Conservation (phyloP, 192 early-diverging fungal species). For the Gonapodya sp. region DNA sequence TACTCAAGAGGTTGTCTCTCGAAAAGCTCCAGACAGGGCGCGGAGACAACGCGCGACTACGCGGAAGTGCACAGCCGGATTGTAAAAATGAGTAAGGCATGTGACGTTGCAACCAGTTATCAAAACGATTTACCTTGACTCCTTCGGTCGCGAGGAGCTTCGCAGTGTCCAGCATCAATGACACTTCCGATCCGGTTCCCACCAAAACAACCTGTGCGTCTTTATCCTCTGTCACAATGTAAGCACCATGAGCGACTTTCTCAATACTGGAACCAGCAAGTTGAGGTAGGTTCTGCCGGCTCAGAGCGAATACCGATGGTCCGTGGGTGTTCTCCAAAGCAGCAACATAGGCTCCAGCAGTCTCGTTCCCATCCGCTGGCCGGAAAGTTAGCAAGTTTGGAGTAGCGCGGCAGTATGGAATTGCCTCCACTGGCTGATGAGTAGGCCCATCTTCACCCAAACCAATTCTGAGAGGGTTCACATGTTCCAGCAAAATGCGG, state of each 20-base stretch:
- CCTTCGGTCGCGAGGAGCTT: slow-evolving; percentile 46
- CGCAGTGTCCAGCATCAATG: slow-evolving; percentile 78
- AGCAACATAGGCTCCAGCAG: slow-evolving; percentile 79
- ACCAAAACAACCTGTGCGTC: slow-evolving; percentile 53
- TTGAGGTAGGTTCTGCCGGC: slow-evolving; percentile 92
- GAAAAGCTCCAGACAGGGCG: slow-evolving; percentile 87
- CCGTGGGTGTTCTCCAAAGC: slow-evolving; percentile 60
- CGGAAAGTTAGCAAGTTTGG: slow-evolving; percentile 82
- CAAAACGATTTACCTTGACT: background rate
- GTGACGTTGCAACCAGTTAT: background rate
- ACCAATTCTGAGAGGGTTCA: too few relatives aligned
- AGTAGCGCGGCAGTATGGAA: slow-evolving; percentile 75
- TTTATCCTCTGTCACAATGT: slow-evolving; percentile 40
- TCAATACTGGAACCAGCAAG: slow-evolving; percentile 34
- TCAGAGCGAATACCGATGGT: slow-evolving; percentile 78
- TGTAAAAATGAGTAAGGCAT: slow-evolving; percentile 4
- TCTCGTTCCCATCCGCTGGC: slow-evolving; percentile 86
- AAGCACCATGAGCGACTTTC: slow-evolving; percentile 37
- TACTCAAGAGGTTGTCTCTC: slow-evolving; percentile 76
- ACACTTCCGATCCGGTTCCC: slow-evolving; percentile 87
- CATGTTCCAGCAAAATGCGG: too few relatives aligned
- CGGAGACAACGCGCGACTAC: slow-evolving; percentile 87
- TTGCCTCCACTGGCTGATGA: slow-evolving; percentile 96
- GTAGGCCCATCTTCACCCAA: slow-evolving; percentile 98
- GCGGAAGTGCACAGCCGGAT: too few relatives aligned